Base-by-base conservation (phyloP, 441 rosid species). In the Populus tomentosa region DNA sequence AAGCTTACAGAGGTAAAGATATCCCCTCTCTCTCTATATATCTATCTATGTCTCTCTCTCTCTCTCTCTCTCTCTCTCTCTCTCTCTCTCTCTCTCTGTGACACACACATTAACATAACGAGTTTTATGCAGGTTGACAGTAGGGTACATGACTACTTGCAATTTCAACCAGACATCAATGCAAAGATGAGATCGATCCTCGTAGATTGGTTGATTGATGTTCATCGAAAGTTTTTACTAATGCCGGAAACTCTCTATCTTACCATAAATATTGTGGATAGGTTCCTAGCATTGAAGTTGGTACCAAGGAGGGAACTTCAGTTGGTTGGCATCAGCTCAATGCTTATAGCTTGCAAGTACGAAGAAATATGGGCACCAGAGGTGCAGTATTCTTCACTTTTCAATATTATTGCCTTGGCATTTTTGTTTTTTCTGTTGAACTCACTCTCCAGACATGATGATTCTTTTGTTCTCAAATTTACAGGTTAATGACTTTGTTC, bases 291-390 rank as follows among this genome's bases (percentile, higher is more conserved):
- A 0, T 79, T 83, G 46, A 90, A 87, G 77, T 38, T 80, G 18
- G 90, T 95, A 23, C 83, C 92, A 0, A 88, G 93, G 83, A 86
- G 84, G 80, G 98, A 94, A 77, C 71, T 94, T 53, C 97, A 94
- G 84, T 87, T 93, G 80, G 80, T 93, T 5, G 98, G 98, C 23
- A 87, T 94, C 82, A 86, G 95, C 26, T 90, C 98, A 65, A 84
- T 89, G 87, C 93, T 93, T 59, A 89, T 90, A 0, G 97, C 98
- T 59, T 89, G 95, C 35, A 94, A 94, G 73, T 94, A 94, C 72
- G 98, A 94, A 82, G 98, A 94, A 75, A 94, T 93, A 75, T 93
- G 98, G 98, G 93, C 98, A 32, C 92, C 98, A 7, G 94, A 93
- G 89, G 93, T 88, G 11, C 7, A 8, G 53, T 56, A 5, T 35